Evolutionary conservation across 345 rosid species (phyloP), one percentile per base, ranked within the genome.

Genomic region (Eucalyptus curtisii): DNA sequence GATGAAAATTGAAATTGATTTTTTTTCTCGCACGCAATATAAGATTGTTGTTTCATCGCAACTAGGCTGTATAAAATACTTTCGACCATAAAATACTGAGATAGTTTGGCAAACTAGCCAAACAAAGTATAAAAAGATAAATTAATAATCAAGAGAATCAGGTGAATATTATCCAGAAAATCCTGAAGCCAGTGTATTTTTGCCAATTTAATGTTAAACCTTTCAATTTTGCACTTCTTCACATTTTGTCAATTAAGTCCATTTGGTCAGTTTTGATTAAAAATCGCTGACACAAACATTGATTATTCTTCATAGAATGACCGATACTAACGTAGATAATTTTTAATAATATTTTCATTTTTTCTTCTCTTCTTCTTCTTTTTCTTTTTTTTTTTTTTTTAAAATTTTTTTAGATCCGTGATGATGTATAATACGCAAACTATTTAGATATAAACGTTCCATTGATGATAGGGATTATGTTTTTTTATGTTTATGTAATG

Each of bases 261-360:
- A 19, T 52, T 52, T 52, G 2, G 10, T 52, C 1, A 52, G 0
- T 1, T 52, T 19, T 52, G 2, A 1, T 52, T 2, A 52, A 2
- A 52, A 52, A 52, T 52, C 1, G 0, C 10, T 52, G 4, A 19
- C 2, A 0, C 24, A 19, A 52, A 52, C 1, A 10, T 3, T 52
- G 7, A 2, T 52, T 4, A 52, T 52, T 52, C 10, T 19, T 19
- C 3, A 17, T 52, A 52, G 55, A 24, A 52, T 19, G 55, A 7
- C 55, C 1, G 0, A 19, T 52, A 52, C 4, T 52, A 52, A 52
- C 0, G 10, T 52, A 7, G 2, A 52, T 52, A 52, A 19, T 52
- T 19, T 19, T 52, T 52, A 52, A 19, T 52, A 52, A 52, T 3
- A 19, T 52, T 52, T 52, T 52, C 10, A 52, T 52, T 52, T 52